Conservation (phyloP, 345 rosid species). For the Arabidopsis suecica region DNA sequence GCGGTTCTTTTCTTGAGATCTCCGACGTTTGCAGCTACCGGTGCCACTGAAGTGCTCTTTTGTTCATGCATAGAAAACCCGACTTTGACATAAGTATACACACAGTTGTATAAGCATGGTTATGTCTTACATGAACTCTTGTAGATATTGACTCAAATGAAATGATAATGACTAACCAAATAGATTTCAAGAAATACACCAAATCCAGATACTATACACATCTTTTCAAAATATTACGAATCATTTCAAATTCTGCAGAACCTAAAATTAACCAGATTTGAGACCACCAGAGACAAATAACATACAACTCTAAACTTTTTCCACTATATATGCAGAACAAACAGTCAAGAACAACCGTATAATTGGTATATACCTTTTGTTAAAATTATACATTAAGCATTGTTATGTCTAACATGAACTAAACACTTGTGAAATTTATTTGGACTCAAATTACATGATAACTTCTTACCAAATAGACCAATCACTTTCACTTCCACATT, state of each 20-base stretch:
- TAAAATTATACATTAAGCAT: neutral
- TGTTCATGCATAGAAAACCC: constrained; percentile 20
- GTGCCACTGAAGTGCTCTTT: constrained; percentile 23
- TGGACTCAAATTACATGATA: constrained; percentile 1
- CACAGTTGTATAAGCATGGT: neutral
- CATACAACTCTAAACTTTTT: too few species aligned
- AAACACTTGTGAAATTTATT: neutral
- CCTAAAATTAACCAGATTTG: too few species aligned
- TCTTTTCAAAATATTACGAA: too few species aligned
- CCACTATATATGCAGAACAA: too few species aligned
- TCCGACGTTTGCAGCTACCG: constrained; percentile 2
- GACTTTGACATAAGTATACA: constrained; percentile 22
- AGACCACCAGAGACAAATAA: too few species aligned
- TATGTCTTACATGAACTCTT: neutral
- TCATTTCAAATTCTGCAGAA: too few species aligned
- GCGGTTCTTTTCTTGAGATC: constrained; percentile 34
- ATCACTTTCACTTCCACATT: constrained; percentile 19
- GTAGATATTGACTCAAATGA: neutral
- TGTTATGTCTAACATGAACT: neutral
- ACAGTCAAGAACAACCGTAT: too few species aligned
- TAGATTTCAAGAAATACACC: neutral
- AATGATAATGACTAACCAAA: constrained; percentile 13
- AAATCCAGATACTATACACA: too few species aligned
- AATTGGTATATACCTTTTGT: too few species aligned
- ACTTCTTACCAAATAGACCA: constrained; percentile 11